Conservation (phyloP, 2,329 filamentous ascomycete species). For the Epichloe coenophiala region DNA sequence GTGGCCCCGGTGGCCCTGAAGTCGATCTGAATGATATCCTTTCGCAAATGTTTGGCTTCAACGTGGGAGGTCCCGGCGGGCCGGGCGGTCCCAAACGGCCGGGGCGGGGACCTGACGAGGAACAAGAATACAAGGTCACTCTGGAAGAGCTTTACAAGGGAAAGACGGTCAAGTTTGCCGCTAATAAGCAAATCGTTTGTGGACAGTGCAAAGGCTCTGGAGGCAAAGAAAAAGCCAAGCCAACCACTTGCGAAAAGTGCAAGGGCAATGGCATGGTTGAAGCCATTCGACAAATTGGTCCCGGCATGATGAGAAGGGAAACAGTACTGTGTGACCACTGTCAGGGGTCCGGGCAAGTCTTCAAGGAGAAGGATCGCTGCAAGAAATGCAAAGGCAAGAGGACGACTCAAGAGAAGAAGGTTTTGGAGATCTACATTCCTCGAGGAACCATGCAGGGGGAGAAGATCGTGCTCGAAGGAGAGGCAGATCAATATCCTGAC, state of each 20-base stretch:
- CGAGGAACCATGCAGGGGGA: slow-evolving; percentile 78
- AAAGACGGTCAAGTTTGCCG: slow-evolving; percentile 93
- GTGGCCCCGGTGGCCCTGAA: slow-evolving; percentile 52
- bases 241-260: slow-evolving; percentile 71
- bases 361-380: slow-evolving; percentile 93
- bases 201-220: slow-evolving; percentile 75
- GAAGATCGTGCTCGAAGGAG: slow-evolving; percentile 77
- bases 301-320: slow-evolving; percentile 72
- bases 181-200: slow-evolving; percentile 88
- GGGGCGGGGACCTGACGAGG: slow-evolving; percentile 66
- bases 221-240: slow-evolving; percentile 83
- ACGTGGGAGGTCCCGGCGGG: slow-evolving; percentile 44
- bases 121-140: slow-evolving; percentile 81
- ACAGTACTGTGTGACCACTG: slow-evolving; percentile 72
- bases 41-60: slow-evolving; percentile 80
- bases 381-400: slow-evolving; percentile 97
- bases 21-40: slow-evolving; percentile 87
- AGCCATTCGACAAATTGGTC: slow-evolving; percentile 69
- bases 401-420: slow-evolving; percentile 79
- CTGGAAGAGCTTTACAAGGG: slow-evolving; percentile 96
- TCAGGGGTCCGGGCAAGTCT: slow-evolving; percentile 71
- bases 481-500: slow-evolving; percentile 85
- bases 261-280: slow-evolving; percentile 67
- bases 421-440: slow-evolving; percentile 91
- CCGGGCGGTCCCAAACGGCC: slow-evolving; percentile 45